Evolutionary conservation across 768 basidiomycete species (phyloP), one percentile per base, ranked within the genome.

Genomic region (Russula ochroleuca): DNA sequence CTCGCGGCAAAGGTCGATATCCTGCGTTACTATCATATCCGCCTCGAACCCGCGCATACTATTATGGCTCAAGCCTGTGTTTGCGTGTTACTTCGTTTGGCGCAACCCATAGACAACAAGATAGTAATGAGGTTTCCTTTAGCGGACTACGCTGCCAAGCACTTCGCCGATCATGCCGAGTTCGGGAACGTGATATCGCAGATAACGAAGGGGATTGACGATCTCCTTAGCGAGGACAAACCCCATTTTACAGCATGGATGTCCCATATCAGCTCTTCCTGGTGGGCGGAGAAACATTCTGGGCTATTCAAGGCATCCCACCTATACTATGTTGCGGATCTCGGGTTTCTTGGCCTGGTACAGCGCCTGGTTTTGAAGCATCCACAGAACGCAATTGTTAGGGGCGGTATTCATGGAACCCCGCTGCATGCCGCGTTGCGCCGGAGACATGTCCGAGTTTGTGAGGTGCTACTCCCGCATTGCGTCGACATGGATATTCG

Each of bases 111-210:
- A 2, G 28, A 59, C 31, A 35, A 49, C 38, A 5, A 40, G 38
- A 40, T 15, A 7, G 40, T 9, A 2, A 31, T 31, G 25, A 14
- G n/a, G 19, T 51, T n/a, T 15, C 59, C 49, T 40, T 38, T 59
- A 14, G 59, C 38, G 2, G 17, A 40, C 2, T 59, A 59, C n/a
- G 49, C 50, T n/a, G 33, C 51, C 31, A 33, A 35, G 31, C 51
- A 52, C 51, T 52, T 52, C n/a, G 51, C 33, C 6, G 51, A 52
- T n/a, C 51, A 52, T 13, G 31, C 51, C 19, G 51, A 52, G 31
- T 52, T 52, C n/a, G 51, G 10, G 33, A 35, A 52, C 33, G 51
- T 52, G 19, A 35, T 52, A 35, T 52, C 51, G 33, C 31, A 52
- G 14, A 35, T 52, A n/a, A 52, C 17, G 10, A 4, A 31, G 33